Conservation (phyloP, 345 rosid genomes). For the Populus simonii region DNA sequence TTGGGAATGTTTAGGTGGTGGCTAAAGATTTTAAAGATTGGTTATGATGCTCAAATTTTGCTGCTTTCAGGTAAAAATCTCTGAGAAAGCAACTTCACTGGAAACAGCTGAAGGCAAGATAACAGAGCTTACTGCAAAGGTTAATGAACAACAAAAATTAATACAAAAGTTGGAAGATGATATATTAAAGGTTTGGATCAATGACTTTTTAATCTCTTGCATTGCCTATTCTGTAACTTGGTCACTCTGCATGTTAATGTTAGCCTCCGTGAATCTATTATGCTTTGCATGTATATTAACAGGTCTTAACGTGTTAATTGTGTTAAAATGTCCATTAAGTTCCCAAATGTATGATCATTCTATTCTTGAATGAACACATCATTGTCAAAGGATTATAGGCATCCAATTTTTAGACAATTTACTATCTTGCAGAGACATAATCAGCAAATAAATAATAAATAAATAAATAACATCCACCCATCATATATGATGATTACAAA, state of each 20-base stretch:
- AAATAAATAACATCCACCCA: not conserved
- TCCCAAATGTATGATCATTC: not conserved
- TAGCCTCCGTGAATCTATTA: not conserved
- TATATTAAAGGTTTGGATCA: conserved; percentile 68
- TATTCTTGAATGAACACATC: not conserved
- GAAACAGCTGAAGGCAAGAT: conserved; percentile 76
- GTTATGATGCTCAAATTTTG: conserved; percentile 9
- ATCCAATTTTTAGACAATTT: not conserved
- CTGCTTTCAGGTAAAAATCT: conserved; percentile 66
- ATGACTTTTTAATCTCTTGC: conserved; percentile 17
- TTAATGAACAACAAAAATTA: conserved; percentile 74
- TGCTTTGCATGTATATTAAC: not conserved
- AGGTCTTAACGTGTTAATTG: not conserved
- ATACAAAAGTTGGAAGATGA: conserved; percentile 98
- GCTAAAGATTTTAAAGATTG: not conserved
- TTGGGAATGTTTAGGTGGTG: not conserved
- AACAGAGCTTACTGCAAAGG: conserved; percentile 62
- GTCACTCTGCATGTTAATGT: not conserved
- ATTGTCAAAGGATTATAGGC: not conserved
- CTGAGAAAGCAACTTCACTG: conserved; percentile 67
- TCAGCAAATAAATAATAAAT: not conserved
- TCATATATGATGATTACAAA: not conserved
- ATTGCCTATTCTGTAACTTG: conserved; percentile 3
- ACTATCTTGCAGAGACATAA: not conserved
- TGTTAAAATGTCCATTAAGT: conserved; percentile 1